Evolutionary conservation across 768 basidiomycete genomes (phyloP), one percentile per base, ranked within the genome.

Genomic region (Russula griseocarnosa): DNA sequence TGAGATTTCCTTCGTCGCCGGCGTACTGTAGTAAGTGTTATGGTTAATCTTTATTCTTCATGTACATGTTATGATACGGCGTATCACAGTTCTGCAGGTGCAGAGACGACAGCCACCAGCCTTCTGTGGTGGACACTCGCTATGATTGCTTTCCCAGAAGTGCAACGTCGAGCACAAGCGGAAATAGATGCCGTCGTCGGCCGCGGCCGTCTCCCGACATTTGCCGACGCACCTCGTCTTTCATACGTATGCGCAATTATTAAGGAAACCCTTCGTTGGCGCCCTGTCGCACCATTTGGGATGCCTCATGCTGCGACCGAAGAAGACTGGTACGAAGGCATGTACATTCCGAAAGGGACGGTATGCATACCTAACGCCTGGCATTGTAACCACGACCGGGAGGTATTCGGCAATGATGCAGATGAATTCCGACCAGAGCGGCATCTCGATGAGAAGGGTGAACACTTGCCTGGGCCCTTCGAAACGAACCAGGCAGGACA

Each of bases 281-380:
- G 58, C 4, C 55, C 55, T 30, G n/a, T n/a, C n/a, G n/a, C n/a
- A n/a, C n/a, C n/a, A n/a, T n/a, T n/a, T n/a, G n/a, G n/a, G n/a
- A n/a, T n/a, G n/a, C n/a, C 30, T 14, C 63, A 56, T 26, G 30
- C 0, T 38, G n/a, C 61, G 58, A 57, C 63, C 55, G 44, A 62
- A 51, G 75, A 74, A 36, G 74, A 74, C 55, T 67, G 53, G 53
- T 76, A 74, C 50, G 62, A 68, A 40, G 71, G 66, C 4, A 65
- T 63, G 53, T 66, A 70, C 59, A 76, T 79, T 18, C 77, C 77
- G 0, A 73, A 70, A 30, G 77, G 75, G 10, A 73, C 76, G 1
- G 67, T 74, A 0, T 68, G 75, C 34, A 60, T 76, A 14, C 67
- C 70, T 6, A 76, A 75, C 47, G 16, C 42, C 24, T 66, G 68